phyloP scores from a whole-genome alignment of 2,329 filamentous ascomycete species.

The Mollisiaceae sp. region DNA sequence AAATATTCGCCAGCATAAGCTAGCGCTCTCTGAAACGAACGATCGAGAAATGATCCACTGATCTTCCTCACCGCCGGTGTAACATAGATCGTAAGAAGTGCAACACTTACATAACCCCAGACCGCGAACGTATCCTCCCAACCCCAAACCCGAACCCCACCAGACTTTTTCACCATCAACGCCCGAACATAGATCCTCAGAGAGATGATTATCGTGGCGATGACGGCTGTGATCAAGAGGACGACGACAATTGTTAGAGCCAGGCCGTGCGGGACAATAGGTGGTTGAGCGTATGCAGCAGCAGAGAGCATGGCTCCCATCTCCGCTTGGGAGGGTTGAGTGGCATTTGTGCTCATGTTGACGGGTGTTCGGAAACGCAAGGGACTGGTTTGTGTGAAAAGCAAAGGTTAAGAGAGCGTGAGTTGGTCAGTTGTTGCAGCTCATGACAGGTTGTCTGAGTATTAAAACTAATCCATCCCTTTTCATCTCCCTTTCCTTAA shows the following conservation, averaged over 20 bases:
- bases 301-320: conserved; percentile 14
- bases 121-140: conserved; percentile 17
- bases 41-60: background rate
- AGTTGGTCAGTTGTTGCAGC: conserved; percentile 3
- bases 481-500: background rate
- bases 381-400: background rate
- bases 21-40: background rate
- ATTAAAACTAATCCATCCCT: conserved; percentile 3
- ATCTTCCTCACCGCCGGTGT: background rate
- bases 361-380: background rate
- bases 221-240: conserved; percentile 14
- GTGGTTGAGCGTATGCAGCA: conserved; percentile 14
- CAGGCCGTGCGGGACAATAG: conserved; percentile 11
- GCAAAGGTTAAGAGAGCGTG: conserved; percentile 8
- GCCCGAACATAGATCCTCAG: conserved; percentile 14
- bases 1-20: background rate
- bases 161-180: conserved; percentile 13
- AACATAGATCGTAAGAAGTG: conserved; percentile 1
- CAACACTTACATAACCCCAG: conserved; percentile 13
- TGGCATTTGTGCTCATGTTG: conserved; percentile 12
- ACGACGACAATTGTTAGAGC: conserved; percentile 12
- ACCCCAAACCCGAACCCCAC: conserved; percentile 12
- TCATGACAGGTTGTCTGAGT: conserved; percentile 1
- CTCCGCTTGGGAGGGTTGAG: conserved; percentile 17
- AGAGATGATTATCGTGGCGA: conserved; percentile 13